Conservation (phyloP, 495 filamentous ascomycete species). For the Letharia lupina region DNA sequence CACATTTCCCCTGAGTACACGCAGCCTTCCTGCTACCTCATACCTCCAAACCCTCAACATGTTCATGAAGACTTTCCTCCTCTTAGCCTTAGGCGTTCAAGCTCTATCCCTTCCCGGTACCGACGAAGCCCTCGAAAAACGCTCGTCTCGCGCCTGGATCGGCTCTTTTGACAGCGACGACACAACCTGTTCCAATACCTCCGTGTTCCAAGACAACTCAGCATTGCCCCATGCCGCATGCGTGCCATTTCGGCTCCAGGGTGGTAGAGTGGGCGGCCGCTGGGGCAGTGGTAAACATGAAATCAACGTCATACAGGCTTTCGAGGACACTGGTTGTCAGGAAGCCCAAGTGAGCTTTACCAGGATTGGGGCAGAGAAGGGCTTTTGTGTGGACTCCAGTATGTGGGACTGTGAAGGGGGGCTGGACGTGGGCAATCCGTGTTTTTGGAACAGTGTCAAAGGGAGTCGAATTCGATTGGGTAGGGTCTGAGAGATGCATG, state of each 20-base stretch:
- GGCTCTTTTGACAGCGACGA: not conserved
- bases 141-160: not conserved
- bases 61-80: not conserved
- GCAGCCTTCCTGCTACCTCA: not conserved
- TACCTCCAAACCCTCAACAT: not conserved
- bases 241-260: no score
- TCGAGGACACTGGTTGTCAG: not conserved
- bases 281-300: not conserved
- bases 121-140: not conserved
- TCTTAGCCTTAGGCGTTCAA: not conserved
- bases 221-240: no score
- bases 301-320: not conserved
- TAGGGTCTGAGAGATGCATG: no score
- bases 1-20: not conserved
- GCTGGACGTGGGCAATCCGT: not conserved
- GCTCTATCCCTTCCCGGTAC: not conserved
- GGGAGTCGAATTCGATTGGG: no score
- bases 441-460: not conserved
- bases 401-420: no score
- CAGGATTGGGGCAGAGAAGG: not conserved
- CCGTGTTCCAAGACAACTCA: no score
- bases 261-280: not conserved
- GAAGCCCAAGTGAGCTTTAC: no score
- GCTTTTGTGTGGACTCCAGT: not conserved
- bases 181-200: not conserved